These are phyloP conservation scores for Lachancea quebecensis DNA, from an alignment of 805 yeast genomes.

Conservation along the genomic window DNA sequence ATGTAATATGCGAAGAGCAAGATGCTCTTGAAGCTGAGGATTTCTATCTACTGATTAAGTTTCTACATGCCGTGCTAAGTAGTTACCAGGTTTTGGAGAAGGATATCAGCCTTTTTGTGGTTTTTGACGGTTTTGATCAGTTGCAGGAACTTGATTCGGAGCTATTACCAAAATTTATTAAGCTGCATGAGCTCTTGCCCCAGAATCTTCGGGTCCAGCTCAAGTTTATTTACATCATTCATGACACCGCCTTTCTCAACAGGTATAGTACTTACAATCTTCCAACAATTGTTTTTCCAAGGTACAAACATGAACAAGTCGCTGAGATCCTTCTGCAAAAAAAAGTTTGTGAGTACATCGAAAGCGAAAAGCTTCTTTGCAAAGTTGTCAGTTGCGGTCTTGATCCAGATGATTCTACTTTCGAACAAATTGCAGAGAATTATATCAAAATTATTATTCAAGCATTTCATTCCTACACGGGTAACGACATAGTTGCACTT, in stretches of 20 bases:
- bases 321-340: conserved; percentile 16
- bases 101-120: conserved; percentile 14
- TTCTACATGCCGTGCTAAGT: conserved; percentile 13
- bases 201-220: conserved; percentile 16
- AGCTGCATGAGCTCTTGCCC: conserved; percentile 22
- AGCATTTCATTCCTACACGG: conserved; percentile 29
- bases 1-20: conserved; percentile 7
- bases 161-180: conserved; percentile 21
- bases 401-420: conserved; percentile 5
- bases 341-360: conserved; percentile 15
- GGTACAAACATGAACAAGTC: conserved; percentile 22
- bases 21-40: conserved; percentile 30
- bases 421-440: conserved; percentile 13
- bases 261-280: conserved; percentile 23
- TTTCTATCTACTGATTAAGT: conserved; percentile 21
- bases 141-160: conserved; percentile 29
- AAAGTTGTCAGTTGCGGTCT: conserved; percentile 10
- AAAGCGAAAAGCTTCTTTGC: conserved; percentile 9
- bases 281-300: conserved; percentile 27
- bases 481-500: conserved; percentile 24
- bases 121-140: conserved; percentile 29
- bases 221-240: conserved; percentile 22
- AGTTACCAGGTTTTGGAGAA: conserved; percentile 10
- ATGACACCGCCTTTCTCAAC: conserved; percentile 19
- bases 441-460: conserved; percentile 27